phyloP scores from a whole-genome alignment of 106 monocot species.

The Allium cepa region DNA sequence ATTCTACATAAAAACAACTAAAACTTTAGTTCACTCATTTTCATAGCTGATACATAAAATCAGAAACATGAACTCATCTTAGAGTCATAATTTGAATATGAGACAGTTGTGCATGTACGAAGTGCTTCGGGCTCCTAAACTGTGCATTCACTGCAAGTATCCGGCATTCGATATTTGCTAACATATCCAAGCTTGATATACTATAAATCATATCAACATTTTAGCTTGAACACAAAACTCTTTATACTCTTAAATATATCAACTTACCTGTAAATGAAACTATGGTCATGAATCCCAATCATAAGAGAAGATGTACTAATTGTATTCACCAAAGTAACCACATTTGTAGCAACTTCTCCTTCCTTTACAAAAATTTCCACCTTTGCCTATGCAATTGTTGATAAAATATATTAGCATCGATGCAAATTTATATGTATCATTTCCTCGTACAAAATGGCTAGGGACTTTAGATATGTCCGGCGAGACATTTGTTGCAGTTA shows the following conservation, averaged over 20 bases:
- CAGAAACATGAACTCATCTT: conserved; percentile 12
- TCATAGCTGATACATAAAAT: too few relatives aligned
- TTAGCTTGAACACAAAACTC: too few relatives aligned
- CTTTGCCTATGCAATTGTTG: conserved; percentile 39
- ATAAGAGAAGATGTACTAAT: conserved; percentile 65
- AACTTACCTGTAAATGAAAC: conserved; percentile 75
- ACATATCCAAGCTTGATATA: neutral
- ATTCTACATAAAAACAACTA: conserved; percentile 11
- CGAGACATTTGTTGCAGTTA: too few relatives aligned
- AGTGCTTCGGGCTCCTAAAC: conserved; percentile 10
- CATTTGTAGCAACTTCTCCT: conserved; percentile 51
- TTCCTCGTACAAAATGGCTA: too few relatives aligned
- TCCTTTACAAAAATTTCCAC: conserved; percentile 93
- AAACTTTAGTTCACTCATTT: too few relatives aligned
- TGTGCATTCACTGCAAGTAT: conserved; percentile 44
- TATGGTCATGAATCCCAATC: conserved; percentile 73
- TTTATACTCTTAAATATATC: too few relatives aligned
- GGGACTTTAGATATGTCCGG: too few relatives aligned
- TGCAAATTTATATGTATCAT: too few relatives aligned
- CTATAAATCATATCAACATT: conserved; percentile 6
- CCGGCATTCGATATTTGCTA: conserved; percentile 30
- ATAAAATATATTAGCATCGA: too few relatives aligned
- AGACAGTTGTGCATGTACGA: conserved; percentile 37
- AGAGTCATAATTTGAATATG: conserved; percentile 37
- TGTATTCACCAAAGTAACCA: conserved; percentile 45